phyloP scores from a whole-genome alignment of 2,329 filamentous ascomycete species.

The Diaporthe helianthi region DNA sequence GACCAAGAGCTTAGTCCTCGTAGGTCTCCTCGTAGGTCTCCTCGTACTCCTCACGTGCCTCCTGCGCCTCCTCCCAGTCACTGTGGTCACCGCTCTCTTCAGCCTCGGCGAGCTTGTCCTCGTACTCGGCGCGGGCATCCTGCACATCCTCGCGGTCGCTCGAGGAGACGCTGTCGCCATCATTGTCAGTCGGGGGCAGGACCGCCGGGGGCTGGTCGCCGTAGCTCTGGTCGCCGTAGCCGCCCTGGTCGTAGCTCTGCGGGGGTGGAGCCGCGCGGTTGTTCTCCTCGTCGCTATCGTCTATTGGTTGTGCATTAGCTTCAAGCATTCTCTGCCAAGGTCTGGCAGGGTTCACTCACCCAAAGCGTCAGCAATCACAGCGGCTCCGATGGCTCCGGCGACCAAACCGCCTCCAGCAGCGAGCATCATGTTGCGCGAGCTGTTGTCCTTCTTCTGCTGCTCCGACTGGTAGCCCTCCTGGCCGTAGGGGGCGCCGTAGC shows the following conservation, averaged over 20 bases:
- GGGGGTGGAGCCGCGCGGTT: constrained; percentile 29
- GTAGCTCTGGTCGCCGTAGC: constrained; percentile 32
- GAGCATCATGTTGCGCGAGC: constrained; percentile 62
- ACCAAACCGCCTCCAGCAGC: constrained; percentile 67
- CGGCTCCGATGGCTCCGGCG: constrained; percentile 63
- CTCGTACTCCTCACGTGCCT: constrained; percentile 58
- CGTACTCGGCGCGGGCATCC: constrained; percentile 52
- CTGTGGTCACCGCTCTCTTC: constrained; percentile 56
- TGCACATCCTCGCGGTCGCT: constrained; percentile 52
- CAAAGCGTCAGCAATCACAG: constrained; percentile 62
- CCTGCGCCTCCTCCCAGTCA: constrained; percentile 58
- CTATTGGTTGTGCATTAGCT: constrained; percentile 37
- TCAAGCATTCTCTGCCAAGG: constrained; percentile 24
- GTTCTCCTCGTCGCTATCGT: constrained; percentile 35
- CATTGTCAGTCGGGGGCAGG: constrained; percentile 48
- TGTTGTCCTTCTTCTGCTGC: constrained; percentile 50
- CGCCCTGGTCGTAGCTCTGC: constrained; percentile 34
- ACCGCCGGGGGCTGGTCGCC: constrained; percentile 44
- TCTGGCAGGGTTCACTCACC: constrained; percentile 44
- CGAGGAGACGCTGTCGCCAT: constrained; percentile 51
- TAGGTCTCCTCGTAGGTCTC: constrained; percentile 57
- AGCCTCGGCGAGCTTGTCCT: constrained; percentile 51
- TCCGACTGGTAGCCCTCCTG: constrained; percentile 31
- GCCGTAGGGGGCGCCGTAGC: constrained; percentile 14
- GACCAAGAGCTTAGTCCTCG: constrained; percentile 35